These are phyloP conservation scores for Leccinum fibrillosum DNA, from an alignment of 768 basidiomycete genomes.

Conservation along the genomic window DNA sequence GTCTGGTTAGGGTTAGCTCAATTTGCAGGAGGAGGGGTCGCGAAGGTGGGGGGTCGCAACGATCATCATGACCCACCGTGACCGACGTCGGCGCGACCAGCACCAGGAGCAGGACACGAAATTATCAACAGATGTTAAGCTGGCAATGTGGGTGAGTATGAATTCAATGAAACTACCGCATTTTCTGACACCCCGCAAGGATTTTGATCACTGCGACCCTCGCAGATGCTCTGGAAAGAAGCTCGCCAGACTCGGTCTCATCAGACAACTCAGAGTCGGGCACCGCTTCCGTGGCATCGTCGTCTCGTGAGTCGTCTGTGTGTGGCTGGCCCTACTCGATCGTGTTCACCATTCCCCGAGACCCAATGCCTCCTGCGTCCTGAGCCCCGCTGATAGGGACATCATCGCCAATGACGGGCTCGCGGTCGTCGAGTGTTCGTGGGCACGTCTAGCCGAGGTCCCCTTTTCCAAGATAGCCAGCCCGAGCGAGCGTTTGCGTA, in stretches of 20 bases:
- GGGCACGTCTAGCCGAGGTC: constrained; percentile 93
- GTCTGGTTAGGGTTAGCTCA: neutral
- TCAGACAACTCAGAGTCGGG: constrained; percentile 81
- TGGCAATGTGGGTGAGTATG: constrained; percentile 92
- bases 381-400: constrained; percentile 83
- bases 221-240: constrained; percentile 87
- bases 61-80: neutral
- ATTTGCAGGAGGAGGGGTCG: constrained; percentile 1
- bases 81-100: neutral
- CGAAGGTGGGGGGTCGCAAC: neutral
- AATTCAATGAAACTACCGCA: neutral
- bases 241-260: constrained; percentile 78
- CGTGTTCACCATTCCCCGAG: constrained; percentile 37
- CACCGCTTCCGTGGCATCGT: constrained; percentile 88
- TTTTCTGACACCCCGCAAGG: constrained; percentile 42
- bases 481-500: constrained; percentile 87
- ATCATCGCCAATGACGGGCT: constrained; percentile 71
- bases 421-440: constrained; percentile 98
- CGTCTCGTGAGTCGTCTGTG: constrained; percentile 69
- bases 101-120: neutral
- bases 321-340: neutral
- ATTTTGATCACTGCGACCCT: constrained; percentile 98
- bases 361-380: constrained; percentile 75
- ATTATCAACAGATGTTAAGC: constrained; percentile 18
- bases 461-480: constrained; percentile 93